Conservation (phyloP, 768 basidiomycete species). For the Pseudohyphozyma bogoriensis region DNA sequence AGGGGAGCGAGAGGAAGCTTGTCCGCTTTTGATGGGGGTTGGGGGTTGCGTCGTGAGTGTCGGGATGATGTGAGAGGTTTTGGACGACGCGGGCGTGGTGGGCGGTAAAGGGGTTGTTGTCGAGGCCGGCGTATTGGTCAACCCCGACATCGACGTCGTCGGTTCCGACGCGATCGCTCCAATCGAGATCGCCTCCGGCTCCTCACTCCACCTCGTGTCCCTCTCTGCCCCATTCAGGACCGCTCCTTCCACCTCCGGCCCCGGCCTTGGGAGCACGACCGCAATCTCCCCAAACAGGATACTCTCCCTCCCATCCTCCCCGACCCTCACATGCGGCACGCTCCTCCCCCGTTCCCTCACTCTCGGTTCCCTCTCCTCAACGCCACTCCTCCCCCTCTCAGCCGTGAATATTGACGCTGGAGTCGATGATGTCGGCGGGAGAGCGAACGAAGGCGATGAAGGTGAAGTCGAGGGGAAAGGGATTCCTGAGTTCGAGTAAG, state of each 20-base stretch:
- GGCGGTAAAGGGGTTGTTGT: background rate
- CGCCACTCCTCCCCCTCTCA: background rate
- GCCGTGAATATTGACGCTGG: background rate
- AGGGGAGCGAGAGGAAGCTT: background rate
- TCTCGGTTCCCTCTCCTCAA: background rate
- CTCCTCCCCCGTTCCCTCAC: conserved; percentile 10
- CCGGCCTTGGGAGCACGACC: conserved; percentile 18
- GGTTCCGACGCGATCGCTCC: background rate
- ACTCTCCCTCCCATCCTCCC: conserved; percentile 19
- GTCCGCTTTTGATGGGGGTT: conserved; percentile 10
- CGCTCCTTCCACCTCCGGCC: too few species aligned
- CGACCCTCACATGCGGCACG: conserved; percentile 23
- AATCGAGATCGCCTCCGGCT: background rate
- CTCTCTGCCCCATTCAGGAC: background rate
- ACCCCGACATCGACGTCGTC: background rate
- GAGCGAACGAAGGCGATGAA: too few species aligned
- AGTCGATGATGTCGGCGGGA: background rate
- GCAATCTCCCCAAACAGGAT: conserved; percentile 27
- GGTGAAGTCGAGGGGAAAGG: background rate
- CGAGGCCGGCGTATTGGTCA: too few species aligned
- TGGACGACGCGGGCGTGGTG: background rate
- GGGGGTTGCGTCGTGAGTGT: conserved; percentile 19
- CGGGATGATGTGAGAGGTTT: background rate
- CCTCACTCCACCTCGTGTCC: background rate
- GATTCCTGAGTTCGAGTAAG: background rate